These are phyloP conservation scores for Ophiostoma tasmaniense DNA, from an alignment of 2,329 filamentous ascomycete genomes.

Conservation along the genomic window DNA sequence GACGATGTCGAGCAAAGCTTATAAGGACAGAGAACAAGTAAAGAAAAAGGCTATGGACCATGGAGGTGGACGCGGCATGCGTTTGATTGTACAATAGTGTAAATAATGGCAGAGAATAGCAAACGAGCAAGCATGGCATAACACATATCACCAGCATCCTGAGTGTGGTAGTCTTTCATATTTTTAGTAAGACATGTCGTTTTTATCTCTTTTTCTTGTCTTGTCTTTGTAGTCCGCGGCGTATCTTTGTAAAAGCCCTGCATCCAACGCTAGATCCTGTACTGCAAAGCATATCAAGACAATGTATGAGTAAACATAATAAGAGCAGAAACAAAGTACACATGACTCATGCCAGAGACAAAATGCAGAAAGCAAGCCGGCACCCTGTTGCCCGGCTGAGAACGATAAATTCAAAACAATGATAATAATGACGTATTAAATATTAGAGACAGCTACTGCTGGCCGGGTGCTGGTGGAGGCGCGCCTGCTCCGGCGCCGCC, in stretches of 20 bases:
- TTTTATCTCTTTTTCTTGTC: neutral
- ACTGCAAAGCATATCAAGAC: too few species aligned
- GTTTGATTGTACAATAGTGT: neutral
- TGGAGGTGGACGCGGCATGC: neutral
- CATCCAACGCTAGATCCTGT: neutral
- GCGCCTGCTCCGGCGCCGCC: conserved; percentile 15
- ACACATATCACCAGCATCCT: conserved; percentile 3
- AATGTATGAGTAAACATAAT: neutral
- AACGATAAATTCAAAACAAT: too few species aligned
- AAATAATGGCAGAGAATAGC: neutral
- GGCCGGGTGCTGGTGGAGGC: conserved; percentile 14
- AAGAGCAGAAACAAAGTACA: neutral
- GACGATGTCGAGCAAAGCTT: conserved; percentile 48
- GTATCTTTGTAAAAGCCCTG: neutral
- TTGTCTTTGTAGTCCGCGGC: neutral
- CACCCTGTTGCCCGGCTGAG: neutral
- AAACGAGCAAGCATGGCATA: neutral
- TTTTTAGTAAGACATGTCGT: neutral
- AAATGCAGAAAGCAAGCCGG: neutral
- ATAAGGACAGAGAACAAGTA: too few species aligned
- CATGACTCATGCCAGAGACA: neutral
- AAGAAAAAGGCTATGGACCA: too few species aligned
- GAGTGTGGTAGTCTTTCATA: neutral
- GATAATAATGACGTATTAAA: neutral
- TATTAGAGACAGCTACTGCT: neutral